These are phyloP conservation scores for Peniophora sp. DNA, from an alignment of 1,284 basidiomycete species.

Conservation along the genomic window DNA sequence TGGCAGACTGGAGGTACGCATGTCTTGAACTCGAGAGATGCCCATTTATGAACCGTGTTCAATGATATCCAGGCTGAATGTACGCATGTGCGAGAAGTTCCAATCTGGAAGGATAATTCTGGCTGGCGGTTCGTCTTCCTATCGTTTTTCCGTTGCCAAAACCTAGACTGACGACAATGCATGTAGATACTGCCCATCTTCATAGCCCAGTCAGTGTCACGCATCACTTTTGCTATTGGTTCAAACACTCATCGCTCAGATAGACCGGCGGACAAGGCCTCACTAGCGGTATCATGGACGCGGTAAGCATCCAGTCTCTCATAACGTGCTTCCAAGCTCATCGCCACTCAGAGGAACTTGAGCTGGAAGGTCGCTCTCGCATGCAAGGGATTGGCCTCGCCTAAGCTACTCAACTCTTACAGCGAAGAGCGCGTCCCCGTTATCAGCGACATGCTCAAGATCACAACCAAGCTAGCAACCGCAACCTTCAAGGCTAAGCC, in stretches of 20 bases:
- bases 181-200: conserved; percentile 10
- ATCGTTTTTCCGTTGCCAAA: conserved; percentile 1
- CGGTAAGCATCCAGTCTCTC: conserved; percentile 3
- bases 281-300: conserved; percentile 11
- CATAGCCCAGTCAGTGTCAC: conserved; percentile 5
- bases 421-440: conserved; percentile 17
- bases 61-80: neutral
- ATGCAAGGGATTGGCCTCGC: conserved; percentile 10
- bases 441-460: conserved; percentile 16
- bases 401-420: conserved; percentile 15
- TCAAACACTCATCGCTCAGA: no score
- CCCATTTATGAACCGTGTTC: no score
- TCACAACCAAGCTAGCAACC: conserved; percentile 6
- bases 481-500: conserved; percentile 2
- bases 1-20: no score
- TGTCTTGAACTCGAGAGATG: no score
- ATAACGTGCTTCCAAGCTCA: neutral
- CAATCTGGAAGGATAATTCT: no score
- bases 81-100: no score
- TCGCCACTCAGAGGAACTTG: conserved; percentile 14
- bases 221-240: no score
- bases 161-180: no score
- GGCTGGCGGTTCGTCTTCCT: no score
- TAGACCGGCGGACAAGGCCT: conserved; percentile 11
- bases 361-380: conserved; percentile 18